Evolutionary conservation across 129 eudicot genomes (phyloP).

Genomic region (Flaveria sonorensis): DNA sequence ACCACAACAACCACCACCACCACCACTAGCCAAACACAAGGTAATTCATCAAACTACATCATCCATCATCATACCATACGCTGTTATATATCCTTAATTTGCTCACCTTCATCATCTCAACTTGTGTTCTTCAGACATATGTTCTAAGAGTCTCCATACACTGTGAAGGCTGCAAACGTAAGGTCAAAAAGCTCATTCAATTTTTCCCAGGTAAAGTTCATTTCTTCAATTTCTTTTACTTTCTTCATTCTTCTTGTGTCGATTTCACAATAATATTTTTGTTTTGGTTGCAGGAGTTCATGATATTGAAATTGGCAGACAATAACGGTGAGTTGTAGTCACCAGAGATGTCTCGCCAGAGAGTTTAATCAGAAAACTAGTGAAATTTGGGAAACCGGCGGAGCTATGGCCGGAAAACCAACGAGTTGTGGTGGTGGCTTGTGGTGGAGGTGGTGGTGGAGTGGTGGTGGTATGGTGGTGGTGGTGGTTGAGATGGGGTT

Average conservation of each 20-base stretch:
- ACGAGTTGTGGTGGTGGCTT: too few relatives aligned
- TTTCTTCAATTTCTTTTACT: too few relatives aligned
- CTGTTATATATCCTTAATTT: not conserved
- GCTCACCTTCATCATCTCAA: not conserved
- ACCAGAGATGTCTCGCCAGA: conserved; percentile 50
- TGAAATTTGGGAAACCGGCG: conserved; percentile 61
- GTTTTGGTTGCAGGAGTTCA: conserved; percentile 46
- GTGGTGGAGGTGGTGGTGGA: too few relatives aligned
- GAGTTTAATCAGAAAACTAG: conserved; percentile 47
- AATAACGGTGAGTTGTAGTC: conserved; percentile 53
- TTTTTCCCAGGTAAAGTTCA: too few relatives aligned
- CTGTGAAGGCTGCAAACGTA: too few relatives aligned
- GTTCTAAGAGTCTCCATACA: conserved; percentile 67
- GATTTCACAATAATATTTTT: not conserved
- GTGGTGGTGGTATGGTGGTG: too few relatives aligned
- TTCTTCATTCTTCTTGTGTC: too few relatives aligned
- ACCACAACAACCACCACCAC: too few relatives aligned
- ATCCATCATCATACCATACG: too few relatives aligned
- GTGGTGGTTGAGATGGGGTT: too few relatives aligned
- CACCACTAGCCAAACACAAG: too few relatives aligned
- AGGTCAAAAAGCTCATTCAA: too few relatives aligned
- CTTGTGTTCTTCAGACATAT: conserved; percentile 37
- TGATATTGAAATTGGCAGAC: conserved; percentile 43
- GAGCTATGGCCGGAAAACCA: conserved; percentile 48
- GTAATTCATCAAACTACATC: not conserved